These are phyloP conservation scores for Pterocarpus santalinus DNA, from an alignment of 306 rosid species.

Conservation along the genomic window DNA sequence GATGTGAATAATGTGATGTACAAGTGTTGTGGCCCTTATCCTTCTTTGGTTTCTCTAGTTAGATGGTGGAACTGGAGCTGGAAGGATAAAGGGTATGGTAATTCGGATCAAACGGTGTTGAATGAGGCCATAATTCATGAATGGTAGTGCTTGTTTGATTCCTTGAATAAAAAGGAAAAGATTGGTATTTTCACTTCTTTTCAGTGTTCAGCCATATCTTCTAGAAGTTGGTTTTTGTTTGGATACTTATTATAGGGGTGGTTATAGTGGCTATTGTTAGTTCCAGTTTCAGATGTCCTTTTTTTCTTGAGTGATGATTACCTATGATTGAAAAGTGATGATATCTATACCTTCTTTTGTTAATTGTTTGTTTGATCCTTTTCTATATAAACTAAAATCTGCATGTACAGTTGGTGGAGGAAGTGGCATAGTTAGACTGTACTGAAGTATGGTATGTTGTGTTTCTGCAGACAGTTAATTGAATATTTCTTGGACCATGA, in stretches of 20 bases:
- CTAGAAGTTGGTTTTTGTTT: background rate
- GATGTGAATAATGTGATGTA: background rate
- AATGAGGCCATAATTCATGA: conserved; percentile 7
- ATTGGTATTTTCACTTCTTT: background rate
- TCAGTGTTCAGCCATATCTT: background rate
- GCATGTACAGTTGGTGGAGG: background rate
- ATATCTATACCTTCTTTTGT: background rate
- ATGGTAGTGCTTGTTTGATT: background rate
- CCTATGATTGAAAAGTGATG: conserved; percentile 12
- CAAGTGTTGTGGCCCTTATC: conserved; percentile 22
- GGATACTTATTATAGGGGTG: conserved; percentile 9
- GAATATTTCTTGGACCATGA: conserved; percentile 62
- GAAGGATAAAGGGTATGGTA: background rate
- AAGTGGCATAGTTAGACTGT: conserved; percentile 25
- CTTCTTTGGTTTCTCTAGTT: conserved; percentile 5
- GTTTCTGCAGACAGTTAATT: conserved; percentile 62
- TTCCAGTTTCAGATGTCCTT: background rate
- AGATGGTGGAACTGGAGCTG: conserved; percentile 12
- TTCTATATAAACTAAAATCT: background rate
- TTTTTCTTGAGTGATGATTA: conserved; percentile 11
- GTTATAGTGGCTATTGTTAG: conserved; percentile 25
- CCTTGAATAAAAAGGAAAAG: background rate
- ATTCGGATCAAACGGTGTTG: conserved; percentile 39
- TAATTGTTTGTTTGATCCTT: background rate
- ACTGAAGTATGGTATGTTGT: conserved; percentile 12